These are phyloP conservation scores for Sarocladiaceae sp. DNA, from an alignment of 2,329 filamentous ascomycete genomes.

Conservation along the genomic window DNA sequence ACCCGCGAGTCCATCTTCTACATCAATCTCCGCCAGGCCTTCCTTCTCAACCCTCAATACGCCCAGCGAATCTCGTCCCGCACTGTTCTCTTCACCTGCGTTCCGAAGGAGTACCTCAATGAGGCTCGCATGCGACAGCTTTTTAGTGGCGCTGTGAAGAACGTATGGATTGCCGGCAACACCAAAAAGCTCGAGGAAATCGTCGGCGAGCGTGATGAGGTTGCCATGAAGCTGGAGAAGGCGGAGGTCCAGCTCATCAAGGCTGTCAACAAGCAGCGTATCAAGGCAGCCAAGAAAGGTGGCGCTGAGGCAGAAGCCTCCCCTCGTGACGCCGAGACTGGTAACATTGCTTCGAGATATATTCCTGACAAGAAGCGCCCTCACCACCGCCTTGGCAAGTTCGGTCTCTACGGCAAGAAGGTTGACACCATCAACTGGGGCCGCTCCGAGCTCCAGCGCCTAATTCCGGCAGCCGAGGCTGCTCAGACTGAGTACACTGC, in stretches of 20 bases:
- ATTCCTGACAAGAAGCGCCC: slow-evolving; percentile 62
- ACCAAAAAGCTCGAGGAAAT: slow-evolving; percentile 68
- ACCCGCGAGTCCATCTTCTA: slow-evolving; percentile 88
- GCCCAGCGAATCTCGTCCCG: slow-evolving; percentile 80
- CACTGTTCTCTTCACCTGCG: slow-evolving; percentile 87
- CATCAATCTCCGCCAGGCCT: slow-evolving; percentile 90
- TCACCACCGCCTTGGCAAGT: slow-evolving; percentile 56
- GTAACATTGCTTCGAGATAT: slow-evolving; percentile 58
- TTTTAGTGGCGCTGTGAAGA: slow-evolving; percentile 73
- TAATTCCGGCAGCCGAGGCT: slow-evolving; percentile 58
- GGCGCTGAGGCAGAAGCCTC: slow-evolving; percentile 22
- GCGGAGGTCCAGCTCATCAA: slow-evolving; percentile 79
- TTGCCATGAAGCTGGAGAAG: slow-evolving; percentile 71
- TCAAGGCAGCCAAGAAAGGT: slow-evolving; percentile 27
- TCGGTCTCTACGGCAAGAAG: slow-evolving; percentile 56
- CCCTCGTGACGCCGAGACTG: slow-evolving; percentile 56
- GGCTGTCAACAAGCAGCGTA: slow-evolving; percentile 36
- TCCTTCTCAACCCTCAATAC: slow-evolving; percentile 78
- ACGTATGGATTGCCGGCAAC: slow-evolving; percentile 77
- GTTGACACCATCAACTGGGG: slow-evolving; percentile 88
- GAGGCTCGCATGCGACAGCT: slow-evolving; percentile 66
- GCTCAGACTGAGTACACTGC: slow-evolving; percentile 57
- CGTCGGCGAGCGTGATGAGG: slow-evolving; percentile 68
- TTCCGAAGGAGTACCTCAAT: slow-evolving; percentile 70
- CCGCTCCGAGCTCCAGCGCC: slow-evolving; percentile 49